Conservation (phyloP, 2,329 filamentous ascomycete species). For the Cadophora gregata region DNA sequence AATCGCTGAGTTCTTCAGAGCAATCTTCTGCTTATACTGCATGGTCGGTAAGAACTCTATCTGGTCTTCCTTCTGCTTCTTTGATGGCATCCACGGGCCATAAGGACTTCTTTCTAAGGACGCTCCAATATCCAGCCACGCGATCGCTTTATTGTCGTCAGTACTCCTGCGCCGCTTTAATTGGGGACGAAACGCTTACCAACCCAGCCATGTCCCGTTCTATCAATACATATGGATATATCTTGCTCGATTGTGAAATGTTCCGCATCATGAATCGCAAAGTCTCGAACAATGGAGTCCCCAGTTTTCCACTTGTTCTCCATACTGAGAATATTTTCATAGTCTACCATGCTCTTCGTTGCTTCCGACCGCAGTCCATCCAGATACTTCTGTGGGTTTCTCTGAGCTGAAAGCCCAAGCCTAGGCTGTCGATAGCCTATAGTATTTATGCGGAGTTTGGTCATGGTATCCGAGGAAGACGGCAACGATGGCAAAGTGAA, state of each 20-base stretch:
- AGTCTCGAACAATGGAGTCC: background rate
- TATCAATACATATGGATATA: background rate
- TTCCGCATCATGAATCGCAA: background rate
- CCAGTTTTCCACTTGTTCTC: background rate
- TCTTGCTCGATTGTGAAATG: background rate
- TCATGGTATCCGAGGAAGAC: background rate
- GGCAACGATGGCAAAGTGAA: background rate
- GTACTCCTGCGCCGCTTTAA: background rate
- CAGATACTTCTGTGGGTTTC: background rate
- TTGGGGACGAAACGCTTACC: background rate
- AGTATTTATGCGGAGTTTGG: background rate
- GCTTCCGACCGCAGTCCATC: background rate
- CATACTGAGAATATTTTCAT: background rate
- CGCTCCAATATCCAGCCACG: background rate
- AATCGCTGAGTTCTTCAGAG: background rate
- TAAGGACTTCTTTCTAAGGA: background rate
- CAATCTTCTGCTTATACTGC: background rate
- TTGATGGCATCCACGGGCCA: background rate
- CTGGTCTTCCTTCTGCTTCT: background rate
- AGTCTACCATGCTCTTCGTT: background rate
- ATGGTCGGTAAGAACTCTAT: background rate
- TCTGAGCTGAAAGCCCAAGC: background rate
- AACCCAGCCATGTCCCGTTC: background rate
- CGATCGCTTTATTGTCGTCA: background rate
- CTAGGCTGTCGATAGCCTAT: background rate